Conservation (phyloP, 192 early-diverging fungal genomes). For the Phycomyces blakesleeanus region DNA sequence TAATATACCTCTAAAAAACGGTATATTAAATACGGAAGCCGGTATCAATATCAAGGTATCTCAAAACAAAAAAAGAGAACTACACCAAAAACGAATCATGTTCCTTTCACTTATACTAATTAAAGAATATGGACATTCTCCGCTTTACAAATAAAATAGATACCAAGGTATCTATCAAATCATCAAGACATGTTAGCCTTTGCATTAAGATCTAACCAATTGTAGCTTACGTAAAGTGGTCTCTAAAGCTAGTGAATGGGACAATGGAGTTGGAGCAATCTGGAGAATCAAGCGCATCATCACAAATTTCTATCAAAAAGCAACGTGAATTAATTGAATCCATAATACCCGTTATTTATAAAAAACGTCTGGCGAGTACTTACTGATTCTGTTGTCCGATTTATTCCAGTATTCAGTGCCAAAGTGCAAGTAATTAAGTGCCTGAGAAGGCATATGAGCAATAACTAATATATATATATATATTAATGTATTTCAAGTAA, state of each 20-base stretch:
- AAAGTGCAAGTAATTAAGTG: constrained; percentile 3
- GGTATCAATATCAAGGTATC: too few relatives aligned
- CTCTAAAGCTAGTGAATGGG: constrained; percentile 9
- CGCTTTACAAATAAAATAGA: too few relatives aligned
- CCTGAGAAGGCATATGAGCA: constrained; percentile 2
- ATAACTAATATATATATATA: not conserved
- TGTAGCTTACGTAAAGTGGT: constrained; percentile 7
- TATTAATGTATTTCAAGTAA: not conserved
- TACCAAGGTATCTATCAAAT: too few relatives aligned
- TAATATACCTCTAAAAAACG: too few relatives aligned
- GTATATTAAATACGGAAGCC: too few relatives aligned
- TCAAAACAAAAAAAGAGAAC: too few relatives aligned
- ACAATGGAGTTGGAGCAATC: constrained; percentile 12
- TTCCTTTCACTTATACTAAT: too few relatives aligned
- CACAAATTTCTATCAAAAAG: constrained; percentile 6
- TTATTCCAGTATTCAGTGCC: constrained; percentile 4
- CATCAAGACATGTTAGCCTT: too few relatives aligned
- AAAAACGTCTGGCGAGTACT: not conserved
- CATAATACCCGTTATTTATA: not conserved
- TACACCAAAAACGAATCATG: too few relatives aligned
- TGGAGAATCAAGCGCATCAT: not conserved
- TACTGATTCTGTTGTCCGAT: not conserved
- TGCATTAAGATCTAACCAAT: too few relatives aligned
- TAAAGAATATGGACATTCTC: too few relatives aligned
- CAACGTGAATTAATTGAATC: not conserved